phyloP scores from a whole-genome alignment of 371 early-diverging fungal genomes.

The Mortierella sp. region DNA sequence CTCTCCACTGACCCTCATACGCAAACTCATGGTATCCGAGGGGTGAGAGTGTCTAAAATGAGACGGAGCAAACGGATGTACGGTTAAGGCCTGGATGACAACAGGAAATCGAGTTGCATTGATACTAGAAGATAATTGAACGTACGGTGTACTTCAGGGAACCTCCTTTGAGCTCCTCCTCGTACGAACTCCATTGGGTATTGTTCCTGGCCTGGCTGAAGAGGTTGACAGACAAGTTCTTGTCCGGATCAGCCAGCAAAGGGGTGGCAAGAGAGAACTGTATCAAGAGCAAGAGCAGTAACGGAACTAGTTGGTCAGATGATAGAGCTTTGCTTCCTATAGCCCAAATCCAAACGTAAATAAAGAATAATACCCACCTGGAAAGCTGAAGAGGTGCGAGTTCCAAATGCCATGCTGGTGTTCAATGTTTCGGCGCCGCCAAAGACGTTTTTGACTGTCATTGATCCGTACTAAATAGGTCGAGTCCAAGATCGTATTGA shows the following conservation, averaged over 20 bases:
- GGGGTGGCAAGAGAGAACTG: slow-evolving; percentile 40
- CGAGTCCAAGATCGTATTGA: too few species aligned
- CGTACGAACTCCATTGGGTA: slow-evolving; percentile 54
- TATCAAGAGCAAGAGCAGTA: not conserved
- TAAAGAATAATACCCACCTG: slow-evolving; percentile 62
- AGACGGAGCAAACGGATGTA: too few species aligned
- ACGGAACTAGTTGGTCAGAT: too few species aligned
- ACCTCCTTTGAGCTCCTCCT: slow-evolving; percentile 51
- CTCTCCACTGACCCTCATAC: slow-evolving; percentile 83
- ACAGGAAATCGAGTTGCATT: too few species aligned
- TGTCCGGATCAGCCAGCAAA: slow-evolving; percentile 42
- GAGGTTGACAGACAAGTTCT: slow-evolving; percentile 46
- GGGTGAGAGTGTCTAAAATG: slow-evolving; percentile 60
- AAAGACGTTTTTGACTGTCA: slow-evolving; percentile 80
- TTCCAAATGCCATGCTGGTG: slow-evolving; percentile 77
- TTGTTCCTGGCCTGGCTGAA: slow-evolving; percentile 55
- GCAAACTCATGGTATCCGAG: slow-evolving; percentile 78
- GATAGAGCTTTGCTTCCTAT: too few species aligned
- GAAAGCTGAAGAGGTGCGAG: slow-evolving; percentile 78
- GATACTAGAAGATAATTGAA: slow-evolving; percentile 55
- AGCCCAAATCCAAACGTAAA: too few species aligned
- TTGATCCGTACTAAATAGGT: slow-evolving; percentile 65
- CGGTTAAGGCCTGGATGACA: too few species aligned
- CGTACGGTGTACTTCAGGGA: slow-evolving; percentile 56
- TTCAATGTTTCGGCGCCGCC: slow-evolving; percentile 87